Conservation (phyloP, 176 grass and related monocot species). For the Rhynchospora breviuscula region DNA sequence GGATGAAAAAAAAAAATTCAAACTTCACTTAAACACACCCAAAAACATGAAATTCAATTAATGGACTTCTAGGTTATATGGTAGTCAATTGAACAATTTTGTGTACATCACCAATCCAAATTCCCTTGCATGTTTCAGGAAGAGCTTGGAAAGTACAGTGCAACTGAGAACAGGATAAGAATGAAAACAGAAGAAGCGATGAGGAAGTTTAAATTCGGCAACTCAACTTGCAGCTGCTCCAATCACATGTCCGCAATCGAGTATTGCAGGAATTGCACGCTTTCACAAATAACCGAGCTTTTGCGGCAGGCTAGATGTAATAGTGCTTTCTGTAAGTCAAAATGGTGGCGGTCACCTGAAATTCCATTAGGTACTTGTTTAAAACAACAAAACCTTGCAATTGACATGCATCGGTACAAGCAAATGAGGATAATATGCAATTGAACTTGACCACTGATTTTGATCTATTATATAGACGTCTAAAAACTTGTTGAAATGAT, state of each 20-base stretch:
- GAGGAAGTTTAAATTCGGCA: conserved; percentile 28
- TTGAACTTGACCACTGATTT: too few species aligned
- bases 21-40: too few species aligned
- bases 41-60: too few species aligned
- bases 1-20: too few species aligned
- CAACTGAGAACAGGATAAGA: conserved; percentile 57
- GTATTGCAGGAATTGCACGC: conserved; percentile 56
- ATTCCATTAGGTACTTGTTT: conserved; percentile 56
- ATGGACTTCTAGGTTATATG: too few species aligned
- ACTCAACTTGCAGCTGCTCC: conserved; percentile 43
- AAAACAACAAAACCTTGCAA: neutral
- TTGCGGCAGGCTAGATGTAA: conserved; percentile 57
- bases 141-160: conserved; percentile 55
- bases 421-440: too few species aligned
- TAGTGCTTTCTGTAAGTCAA: conserved; percentile 81
- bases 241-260: conserved; percentile 15
- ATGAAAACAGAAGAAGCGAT: conserved; percentile 46
- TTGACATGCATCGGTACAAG: too few species aligned
- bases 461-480: too few species aligned
- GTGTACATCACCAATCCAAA: too few species aligned
- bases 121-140: conserved; percentile 36
- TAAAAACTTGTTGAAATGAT: too few species aligned
- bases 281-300: conserved; percentile 36
- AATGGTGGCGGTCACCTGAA: conserved; percentile 65
- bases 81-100: too few species aligned